Percentiles rank a stretch among this genome's conserved stretches.
Conservation (phyloP, 805 yeast genomes). For the Starmerella riodocensis region DNA sequence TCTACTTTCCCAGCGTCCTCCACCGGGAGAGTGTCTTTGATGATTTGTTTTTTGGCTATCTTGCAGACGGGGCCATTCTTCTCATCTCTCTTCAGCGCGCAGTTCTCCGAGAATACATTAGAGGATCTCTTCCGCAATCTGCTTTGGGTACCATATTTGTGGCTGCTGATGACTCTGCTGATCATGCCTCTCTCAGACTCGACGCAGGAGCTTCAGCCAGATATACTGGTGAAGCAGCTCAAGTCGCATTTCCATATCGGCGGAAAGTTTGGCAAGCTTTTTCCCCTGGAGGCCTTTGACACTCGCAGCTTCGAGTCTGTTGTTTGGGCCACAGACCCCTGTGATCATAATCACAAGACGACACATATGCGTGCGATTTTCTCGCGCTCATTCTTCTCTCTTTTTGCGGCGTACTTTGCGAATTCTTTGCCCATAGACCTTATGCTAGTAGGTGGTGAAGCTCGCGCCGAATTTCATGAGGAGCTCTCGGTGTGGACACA, state of each 20-base stretch:
- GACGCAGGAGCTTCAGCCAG: neutral
- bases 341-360: neutral
- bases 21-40: neutral
- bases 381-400: neutral
- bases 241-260: neutral
- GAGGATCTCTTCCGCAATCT: constrained; percentile 6
- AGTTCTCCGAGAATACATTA: neutral
- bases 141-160: constrained; percentile 9
- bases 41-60: constrained; percentile 2
- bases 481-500: constrained; percentile 1
- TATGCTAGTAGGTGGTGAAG: constrained; percentile 8
- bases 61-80: constrained; percentile 12
- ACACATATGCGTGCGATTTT: neutral
- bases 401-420: constrained; percentile 1
- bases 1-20: neutral
- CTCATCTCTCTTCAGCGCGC: constrained; percentile 1
- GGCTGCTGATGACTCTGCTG: constrained; percentile 2
- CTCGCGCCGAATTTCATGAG: constrained; percentile 1
- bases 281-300: neutral
- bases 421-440: constrained; percentile 8
- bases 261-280: neutral
- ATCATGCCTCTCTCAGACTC: constrained; percentile 10
- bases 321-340: neutral
- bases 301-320: neutral
- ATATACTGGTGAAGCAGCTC: neutral